phyloP scores from a whole-genome alignment of 2,329 filamentous ascomycete genomes.

The Paraphaeosphaeria sporulosa region DNA sequence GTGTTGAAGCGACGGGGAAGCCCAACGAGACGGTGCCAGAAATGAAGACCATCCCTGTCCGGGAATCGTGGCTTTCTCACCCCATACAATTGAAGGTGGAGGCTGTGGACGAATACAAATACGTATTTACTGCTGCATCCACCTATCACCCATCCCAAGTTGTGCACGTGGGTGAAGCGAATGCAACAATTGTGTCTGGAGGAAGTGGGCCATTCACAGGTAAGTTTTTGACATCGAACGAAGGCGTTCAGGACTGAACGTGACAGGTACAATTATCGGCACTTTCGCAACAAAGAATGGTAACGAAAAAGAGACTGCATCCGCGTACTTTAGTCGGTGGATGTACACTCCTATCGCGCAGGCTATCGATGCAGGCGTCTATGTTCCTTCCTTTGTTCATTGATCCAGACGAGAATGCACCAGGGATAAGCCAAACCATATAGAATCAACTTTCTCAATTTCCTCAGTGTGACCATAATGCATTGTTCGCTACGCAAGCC shows the following conservation, averaged over 20 bases:
- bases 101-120: constrained; percentile 55
- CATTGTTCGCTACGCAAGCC: too few species aligned
- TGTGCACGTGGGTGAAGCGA: constrained; percentile 24
- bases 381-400: not conserved
- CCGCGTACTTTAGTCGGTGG: constrained; percentile 59
- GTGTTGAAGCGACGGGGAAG: constrained; percentile 50
- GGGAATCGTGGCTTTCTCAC: constrained; percentile 46
- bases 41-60: constrained; percentile 49
- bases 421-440: not conserved
- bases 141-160: constrained; percentile 7
- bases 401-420: not conserved
- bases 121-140: constrained; percentile 35
- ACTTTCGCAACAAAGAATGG: constrained; percentile 63
- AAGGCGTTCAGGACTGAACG: constrained; percentile 5
- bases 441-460: not conserved
- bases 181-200: constrained; percentile 28
- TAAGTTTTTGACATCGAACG: not conserved
- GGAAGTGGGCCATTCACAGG: constrained; percentile 27
- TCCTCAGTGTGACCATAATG: too few species aligned
- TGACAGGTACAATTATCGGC: constrained; percentile 58
- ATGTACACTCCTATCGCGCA: constrained; percentile 47
- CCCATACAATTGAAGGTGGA: constrained; percentile 51
- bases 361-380: constrained; percentile 4
- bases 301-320: constrained; percentile 47
- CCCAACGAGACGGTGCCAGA: constrained; percentile 50